Evolutionary conservation across 805 yeast genomes (phyloP).

Genomic region (Starmera pachycereana): DNA sequence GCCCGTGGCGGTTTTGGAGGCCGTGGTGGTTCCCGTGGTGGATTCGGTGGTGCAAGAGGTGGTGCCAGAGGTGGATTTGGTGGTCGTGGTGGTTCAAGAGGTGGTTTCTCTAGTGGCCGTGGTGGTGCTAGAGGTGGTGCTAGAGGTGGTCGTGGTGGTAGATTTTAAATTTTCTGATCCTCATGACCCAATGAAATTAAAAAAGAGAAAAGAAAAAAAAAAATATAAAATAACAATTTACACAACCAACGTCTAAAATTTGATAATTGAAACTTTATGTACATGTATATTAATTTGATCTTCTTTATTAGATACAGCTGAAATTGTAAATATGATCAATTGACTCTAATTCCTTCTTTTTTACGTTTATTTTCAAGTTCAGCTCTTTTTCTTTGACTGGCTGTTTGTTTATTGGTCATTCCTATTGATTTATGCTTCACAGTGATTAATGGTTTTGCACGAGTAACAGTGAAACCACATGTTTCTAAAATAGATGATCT

Average conservation of each 20-base stretch:
- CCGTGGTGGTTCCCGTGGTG: conserved; percentile 35
- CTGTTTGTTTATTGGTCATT: neutral
- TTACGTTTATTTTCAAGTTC: neutral
- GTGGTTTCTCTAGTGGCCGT: conserved; percentile 27
- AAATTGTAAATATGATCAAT: neutral
- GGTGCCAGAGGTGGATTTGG: conserved; percentile 40
- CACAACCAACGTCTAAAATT: neutral
- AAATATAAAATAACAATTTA: too few species aligned
- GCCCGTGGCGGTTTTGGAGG: conserved; percentile 35
- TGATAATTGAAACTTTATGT: neutral
- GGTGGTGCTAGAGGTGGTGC: conserved; percentile 30
- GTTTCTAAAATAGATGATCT: conserved; percentile 41
- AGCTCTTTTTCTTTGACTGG: neutral
- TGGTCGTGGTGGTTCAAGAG: conserved; percentile 34
- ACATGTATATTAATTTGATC: conserved; percentile 8
- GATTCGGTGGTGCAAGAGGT: conserved; percentile 41
- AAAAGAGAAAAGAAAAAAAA: too few species aligned
- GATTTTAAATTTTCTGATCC: conserved; percentile 14
- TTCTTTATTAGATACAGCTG: neutral
- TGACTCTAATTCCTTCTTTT: too few species aligned
- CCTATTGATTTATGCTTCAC: conserved; percentile 3
- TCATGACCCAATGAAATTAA: too few species aligned
- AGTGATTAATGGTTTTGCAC: conserved; percentile 14
- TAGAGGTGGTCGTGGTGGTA: conserved; percentile 24
- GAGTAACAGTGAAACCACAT: conserved; percentile 30